Evolutionary conservation across 2,329 filamentous ascomycete species (phyloP), one percentile per base, ranked within the genome.

Genomic region (Fusarium denticulatum): DNA sequence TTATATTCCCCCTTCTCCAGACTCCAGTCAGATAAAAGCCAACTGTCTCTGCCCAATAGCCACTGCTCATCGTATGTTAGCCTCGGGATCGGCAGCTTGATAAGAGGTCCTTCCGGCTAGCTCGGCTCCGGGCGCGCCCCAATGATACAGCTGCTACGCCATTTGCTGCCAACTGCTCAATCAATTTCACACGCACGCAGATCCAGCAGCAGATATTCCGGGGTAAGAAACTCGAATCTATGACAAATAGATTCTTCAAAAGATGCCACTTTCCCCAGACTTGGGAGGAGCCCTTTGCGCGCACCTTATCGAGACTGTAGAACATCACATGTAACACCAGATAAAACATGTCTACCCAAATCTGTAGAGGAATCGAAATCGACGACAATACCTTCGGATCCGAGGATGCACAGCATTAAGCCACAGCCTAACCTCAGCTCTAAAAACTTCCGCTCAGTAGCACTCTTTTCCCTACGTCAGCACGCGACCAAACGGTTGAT

Each of bases 191-290:
- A 55, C 34, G 50, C 5, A 47, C 18, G 32, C 42, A 32, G 50
- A 70, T 55, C 60, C 61, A 53, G 43, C 58, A 64, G 16, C 15
- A 66, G 60, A 71, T 57, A 69, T 53, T 60, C 60, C 36, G 67
- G 67, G 67, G 67, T 70, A 59, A 58, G 26, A 40, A 46, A 68
- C 13, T 42, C 49, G 66, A 69, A 69, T 70, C 67, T 70, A 69
- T 69, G 67, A 69, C 67, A 70, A 71, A 71, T 71, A 65, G 67
- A 59, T 71, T 71, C 42, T 53, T 60, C 67, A 60, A 43, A 59
- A 47, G n/a, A 70, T 50, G 50, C 47, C 28, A 60, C 49, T 70
- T 71, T 71, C 67, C 67, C 67, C 67, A 49, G 67, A 69, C 55
- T 65, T n/a, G 28, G 12, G 26, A 16, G 34, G 49, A 55, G n/a